Conservation (phyloP, 2,329 filamentous ascomycete species). For the Paecilomyces fulvus region DNA sequence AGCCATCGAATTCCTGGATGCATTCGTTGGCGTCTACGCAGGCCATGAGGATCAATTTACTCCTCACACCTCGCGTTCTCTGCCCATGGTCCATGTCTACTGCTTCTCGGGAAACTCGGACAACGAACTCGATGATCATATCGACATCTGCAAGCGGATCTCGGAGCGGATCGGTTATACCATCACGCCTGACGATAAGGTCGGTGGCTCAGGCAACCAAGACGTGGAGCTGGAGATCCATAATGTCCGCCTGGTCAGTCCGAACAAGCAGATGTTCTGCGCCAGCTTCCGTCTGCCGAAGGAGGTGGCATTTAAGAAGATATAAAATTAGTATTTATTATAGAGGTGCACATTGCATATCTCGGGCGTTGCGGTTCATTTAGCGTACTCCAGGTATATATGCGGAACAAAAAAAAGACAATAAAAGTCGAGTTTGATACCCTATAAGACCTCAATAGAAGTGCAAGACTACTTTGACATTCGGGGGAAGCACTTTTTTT, state of each 20-base stretch:
- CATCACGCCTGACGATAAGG: slow-evolving; percentile 47
- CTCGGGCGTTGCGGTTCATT: slow-evolving; percentile 8
- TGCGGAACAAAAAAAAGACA: not conserved
- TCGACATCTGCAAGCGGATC: slow-evolving; percentile 56
- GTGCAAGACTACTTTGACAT: too few species aligned
- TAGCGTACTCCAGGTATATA: not conserved
- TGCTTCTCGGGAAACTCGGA: slow-evolving; percentile 82
- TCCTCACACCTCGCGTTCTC: slow-evolving; percentile 48
- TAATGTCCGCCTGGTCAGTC: slow-evolving; percentile 78
- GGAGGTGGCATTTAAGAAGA: slow-evolving; percentile 64
- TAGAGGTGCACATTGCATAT: not conserved
- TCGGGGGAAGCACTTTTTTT: too few species aligned
- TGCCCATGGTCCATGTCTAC: slow-evolving; percentile 88
- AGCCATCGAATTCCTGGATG: slow-evolving; percentile 72
- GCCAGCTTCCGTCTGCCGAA: slow-evolving; percentile 79
- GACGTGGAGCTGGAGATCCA: slow-evolving; percentile 50
- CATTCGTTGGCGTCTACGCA: slow-evolving; percentile 73
- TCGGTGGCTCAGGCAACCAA: slow-evolving; percentile 46
- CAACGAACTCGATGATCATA: slow-evolving; percentile 53
- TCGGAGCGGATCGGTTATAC: slow-evolving; percentile 51
- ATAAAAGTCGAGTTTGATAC: slow-evolving; percentile 12
- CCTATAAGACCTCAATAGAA: not conserved
- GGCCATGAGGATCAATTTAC: slow-evolving; percentile 58
- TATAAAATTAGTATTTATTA: slow-evolving; percentile 6
- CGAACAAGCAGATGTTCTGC: slow-evolving; percentile 94